Conservation (phyloP, 176 grass and related monocot genomes). For the Avena insularis region DNA sequence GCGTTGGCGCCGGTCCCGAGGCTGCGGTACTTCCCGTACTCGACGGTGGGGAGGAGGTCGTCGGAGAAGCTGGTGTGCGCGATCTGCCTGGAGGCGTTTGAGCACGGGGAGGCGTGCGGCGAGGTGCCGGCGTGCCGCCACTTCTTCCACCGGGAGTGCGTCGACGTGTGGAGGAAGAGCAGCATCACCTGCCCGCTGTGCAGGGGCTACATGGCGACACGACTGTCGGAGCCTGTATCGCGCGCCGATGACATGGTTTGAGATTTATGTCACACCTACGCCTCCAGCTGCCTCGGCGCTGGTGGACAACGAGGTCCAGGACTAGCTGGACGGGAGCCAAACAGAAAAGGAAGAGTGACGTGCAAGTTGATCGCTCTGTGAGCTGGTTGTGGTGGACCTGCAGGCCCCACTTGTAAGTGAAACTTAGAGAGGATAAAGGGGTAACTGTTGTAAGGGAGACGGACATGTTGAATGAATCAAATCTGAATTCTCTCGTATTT, state of each 20-base stretch:
- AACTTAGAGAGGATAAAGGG: no score
- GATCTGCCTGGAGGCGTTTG: constrained; percentile 50
- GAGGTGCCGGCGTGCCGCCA: constrained; percentile 59
- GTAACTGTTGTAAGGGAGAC: no score
- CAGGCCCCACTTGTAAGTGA: no score
- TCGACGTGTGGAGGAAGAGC: constrained; percentile 45
- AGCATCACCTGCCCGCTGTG: constrained; percentile 55
- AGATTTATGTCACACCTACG: no score
- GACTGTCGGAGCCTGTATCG: not conserved
- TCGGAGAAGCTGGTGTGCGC: constrained; percentile 30
- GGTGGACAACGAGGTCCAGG: no score
- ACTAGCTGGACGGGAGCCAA: no score
- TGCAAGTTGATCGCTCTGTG: no score
- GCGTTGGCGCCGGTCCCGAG: not conserved
- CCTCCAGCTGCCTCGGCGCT: no score
- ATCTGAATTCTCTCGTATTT: no score
- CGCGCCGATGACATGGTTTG: constrained; percentile 31
- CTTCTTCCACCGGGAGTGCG: constrained; percentile 47
- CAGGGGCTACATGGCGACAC: not conserved
- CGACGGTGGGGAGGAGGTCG: not conserved
- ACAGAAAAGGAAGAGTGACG: no score
- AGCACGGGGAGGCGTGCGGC: constrained; percentile 41
- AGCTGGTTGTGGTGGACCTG: no score
- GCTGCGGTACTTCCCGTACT: constrained; percentile 32
- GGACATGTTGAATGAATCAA: no score